Evolutionary conservation across 1,284 basidiomycete genomes (phyloP).

Genomic region (Ustilago trichophora): DNA sequence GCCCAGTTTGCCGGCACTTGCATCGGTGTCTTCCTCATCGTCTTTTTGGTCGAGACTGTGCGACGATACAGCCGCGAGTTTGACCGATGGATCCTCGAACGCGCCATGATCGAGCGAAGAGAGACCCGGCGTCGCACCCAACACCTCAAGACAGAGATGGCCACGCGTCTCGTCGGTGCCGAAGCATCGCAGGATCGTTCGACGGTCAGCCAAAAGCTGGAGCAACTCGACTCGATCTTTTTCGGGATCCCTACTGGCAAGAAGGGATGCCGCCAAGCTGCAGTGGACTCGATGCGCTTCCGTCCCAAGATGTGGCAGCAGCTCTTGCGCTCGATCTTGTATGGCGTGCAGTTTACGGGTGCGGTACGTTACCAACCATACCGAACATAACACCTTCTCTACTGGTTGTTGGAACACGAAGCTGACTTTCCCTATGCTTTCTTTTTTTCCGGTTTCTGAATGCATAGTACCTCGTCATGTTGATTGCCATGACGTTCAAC

Average conservation of each 20-base stretch:
- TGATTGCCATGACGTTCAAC: slow-evolving; percentile 63
- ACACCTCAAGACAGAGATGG: slow-evolving; percentile 34
- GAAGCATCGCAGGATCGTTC: slow-evolving; percentile 22
- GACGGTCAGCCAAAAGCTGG: slow-evolving; percentile 15
- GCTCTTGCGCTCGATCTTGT: slow-evolving; percentile 50
- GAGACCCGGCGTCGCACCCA: slow-evolving; percentile 21
- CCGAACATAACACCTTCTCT: background rate
- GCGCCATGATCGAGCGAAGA: slow-evolving; percentile 22
- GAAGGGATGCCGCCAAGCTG: slow-evolving; percentile 23
- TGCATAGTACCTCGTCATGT: slow-evolving; percentile 57
- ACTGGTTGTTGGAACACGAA: background rate
- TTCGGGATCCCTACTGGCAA: slow-evolving; percentile 24
- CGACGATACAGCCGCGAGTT: slow-evolving; percentile 57
- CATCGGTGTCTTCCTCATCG: slow-evolving; percentile 57
- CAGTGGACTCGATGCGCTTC: slow-evolving; percentile 39
- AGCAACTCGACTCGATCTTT: slow-evolving; percentile 43
- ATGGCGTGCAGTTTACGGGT: slow-evolving; percentile 55
- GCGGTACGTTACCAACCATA: slow-evolving; percentile 37
- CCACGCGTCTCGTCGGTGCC: slow-evolving; percentile 14
- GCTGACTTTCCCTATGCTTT: background rate
- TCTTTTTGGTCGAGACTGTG: slow-evolving; percentile 55
- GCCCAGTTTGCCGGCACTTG: slow-evolving; percentile 60
- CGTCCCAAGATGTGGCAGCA: slow-evolving; percentile 54
- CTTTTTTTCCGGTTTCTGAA: background rate
- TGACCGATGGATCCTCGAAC: slow-evolving; percentile 53